Base-by-base conservation (phyloP, 2,329 filamentous ascomycete species). In the Cyphellophora europaea region DNA sequence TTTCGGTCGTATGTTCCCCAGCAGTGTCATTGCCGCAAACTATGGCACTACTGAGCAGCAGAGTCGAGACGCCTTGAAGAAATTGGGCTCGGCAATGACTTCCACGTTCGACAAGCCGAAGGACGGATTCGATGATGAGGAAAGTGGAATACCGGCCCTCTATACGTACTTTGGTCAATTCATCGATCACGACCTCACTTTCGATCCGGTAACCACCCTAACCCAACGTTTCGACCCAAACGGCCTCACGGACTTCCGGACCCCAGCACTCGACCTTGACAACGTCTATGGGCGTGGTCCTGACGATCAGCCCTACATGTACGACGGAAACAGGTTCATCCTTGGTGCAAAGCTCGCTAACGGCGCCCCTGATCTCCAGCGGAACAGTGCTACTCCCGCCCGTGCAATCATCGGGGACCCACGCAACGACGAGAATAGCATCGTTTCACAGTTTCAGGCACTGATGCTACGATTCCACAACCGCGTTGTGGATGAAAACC, bases 391-490 rank as follows among this genome's bases (percentile, higher is more conserved):
- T 27, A 16, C 16, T 16, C 28, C 11, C 5, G 28, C n/a, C 5
- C 28, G 28, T 13, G 28, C 28, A 13, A 3, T 30, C n/a, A 30
- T 30, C 4, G 28, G 28, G 5, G 28, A 30, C 16, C 28, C 28
- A 30, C 28, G 28, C 28, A 30, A 30, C 14, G 28, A 30, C 10
- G 28, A 30, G 28, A 30, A 30, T 8, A 30, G 10, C 28, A 30
- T 30, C 14, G 6, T 30, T 14, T 30, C 28, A 3, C 28, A 30
- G 16, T 30, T 12, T 16, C 28, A 30, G 5, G 28, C 28, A 11
- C 5, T 30, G 3, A 30, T 30, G 28, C 16, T 30, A 6, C 11
- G 28, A 5, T 30, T 30, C 10, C 28, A 30, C 16, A 30, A 30
- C 16, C 11, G 14, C 5, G 28, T 30, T 11, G 28, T 30, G 5